These are phyloP conservation scores for Purpureocillium takamizusanense DNA, from an alignment of 2,329 filamentous ascomycete species.

Conservation along the genomic window DNA sequence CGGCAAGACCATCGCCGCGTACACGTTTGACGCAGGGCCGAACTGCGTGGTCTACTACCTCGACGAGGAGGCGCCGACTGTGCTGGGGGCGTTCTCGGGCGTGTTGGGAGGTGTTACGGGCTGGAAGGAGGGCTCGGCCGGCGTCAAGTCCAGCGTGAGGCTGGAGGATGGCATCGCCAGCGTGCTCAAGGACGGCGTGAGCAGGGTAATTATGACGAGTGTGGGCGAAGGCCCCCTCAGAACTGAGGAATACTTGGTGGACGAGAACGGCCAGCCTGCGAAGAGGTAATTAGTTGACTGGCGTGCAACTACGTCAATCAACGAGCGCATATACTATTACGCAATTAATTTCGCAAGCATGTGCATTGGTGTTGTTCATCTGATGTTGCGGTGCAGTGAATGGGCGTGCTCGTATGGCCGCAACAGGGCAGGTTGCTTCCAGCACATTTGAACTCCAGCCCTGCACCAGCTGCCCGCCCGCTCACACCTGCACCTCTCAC, in stretches of 20 bases:
- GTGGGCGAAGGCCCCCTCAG: slow-evolving; percentile 84
- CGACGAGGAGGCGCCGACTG: slow-evolving; percentile 61
- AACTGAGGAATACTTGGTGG: slow-evolving; percentile 69
- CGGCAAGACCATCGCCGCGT: slow-evolving; percentile 75
- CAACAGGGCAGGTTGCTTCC: too few relatives aligned
- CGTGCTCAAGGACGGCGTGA: slow-evolving; percentile 68
- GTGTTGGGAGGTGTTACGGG: slow-evolving; percentile 56
- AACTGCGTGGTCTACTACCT: slow-evolving; percentile 97
- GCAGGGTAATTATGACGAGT: slow-evolving; percentile 79
- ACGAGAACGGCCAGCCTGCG: slow-evolving; percentile 49
- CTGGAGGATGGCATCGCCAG: slow-evolving; percentile 58
- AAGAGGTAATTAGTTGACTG: slow-evolving; percentile 14
- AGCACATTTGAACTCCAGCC: too few relatives aligned
- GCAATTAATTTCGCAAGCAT: too few relatives aligned
- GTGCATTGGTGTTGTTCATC: too few relatives aligned
- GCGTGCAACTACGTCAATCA: too few relatives aligned
- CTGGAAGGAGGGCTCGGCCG: slow-evolving; percentile 54
- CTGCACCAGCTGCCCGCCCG: too few relatives aligned
- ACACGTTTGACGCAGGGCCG: slow-evolving; percentile 95
- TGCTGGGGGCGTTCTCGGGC: slow-evolving; percentile 71
- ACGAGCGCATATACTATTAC: too few relatives aligned
- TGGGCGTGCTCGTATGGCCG: too few relatives aligned
- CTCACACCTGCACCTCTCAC: too few relatives aligned
- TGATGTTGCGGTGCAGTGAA: too few relatives aligned
- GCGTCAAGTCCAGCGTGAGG: slow-evolving; percentile 44